phyloP scores from a whole-genome alignment of 78 protist genomes.

The Emiliania huxleyi region DNA sequence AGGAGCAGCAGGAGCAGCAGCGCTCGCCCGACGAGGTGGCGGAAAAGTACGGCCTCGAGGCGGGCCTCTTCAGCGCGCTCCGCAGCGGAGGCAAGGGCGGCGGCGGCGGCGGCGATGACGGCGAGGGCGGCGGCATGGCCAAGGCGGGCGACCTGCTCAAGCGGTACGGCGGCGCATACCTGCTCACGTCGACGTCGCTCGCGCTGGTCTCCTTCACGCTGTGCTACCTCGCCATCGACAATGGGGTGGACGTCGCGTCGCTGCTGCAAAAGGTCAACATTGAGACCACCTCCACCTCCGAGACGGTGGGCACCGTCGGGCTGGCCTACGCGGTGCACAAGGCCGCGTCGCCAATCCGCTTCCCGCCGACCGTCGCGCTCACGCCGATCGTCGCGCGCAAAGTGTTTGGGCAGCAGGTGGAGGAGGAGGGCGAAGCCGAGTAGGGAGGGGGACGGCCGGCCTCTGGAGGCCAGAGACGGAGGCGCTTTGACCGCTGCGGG shows the following conservation, averaged over 20 bases:
- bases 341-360: conserved; percentile 51
- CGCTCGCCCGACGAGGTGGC: conserved; percentile 1
- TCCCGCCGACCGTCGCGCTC: conserved; percentile 52
- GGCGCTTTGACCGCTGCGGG: no score
- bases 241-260: conserved; percentile 42
- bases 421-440: neutral
- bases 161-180: conserved; percentile 41
- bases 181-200: conserved; percentile 27
- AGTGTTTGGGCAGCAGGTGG: conserved; percentile 6
- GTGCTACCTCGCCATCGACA: conserved; percentile 36
- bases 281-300: neutral
- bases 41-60: conserved; percentile 36
- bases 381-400: conserved; percentile 32
- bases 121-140: neutral
- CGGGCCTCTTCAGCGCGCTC: conserved; percentile 29
- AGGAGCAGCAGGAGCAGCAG: no score
- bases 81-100: neutral
- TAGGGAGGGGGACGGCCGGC: no score
- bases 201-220: conserved; percentile 12
- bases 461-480: no score
- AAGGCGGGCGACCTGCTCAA: conserved; percentile 17
- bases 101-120: neutral
- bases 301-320: conserved; percentile 36
- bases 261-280: conserved; percentile 36
- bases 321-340: conserved; percentile 52